These are phyloP conservation scores for Hymenoscyphus infarciens DNA, from an alignment of 2,329 filamentous ascomycete genomes.

Conservation along the genomic window DNA sequence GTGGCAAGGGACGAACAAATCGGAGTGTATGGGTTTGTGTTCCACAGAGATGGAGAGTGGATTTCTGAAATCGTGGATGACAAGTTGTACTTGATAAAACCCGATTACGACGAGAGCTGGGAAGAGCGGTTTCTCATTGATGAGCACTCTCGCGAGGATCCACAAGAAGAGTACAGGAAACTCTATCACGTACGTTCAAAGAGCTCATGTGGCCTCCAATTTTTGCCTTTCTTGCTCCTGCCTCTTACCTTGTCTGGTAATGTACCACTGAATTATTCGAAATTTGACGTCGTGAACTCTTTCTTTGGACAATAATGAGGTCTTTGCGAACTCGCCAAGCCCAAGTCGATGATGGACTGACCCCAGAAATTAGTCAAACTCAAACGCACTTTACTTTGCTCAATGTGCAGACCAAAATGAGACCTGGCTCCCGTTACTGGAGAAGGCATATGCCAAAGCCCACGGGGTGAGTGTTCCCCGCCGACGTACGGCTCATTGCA, in stretches of 20 bases:
- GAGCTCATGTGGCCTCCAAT: neutral
- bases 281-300: too few species aligned
- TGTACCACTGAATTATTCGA: too few species aligned
- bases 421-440: constrained; percentile 76
- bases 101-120: constrained; percentile 67
- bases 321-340: too few species aligned
- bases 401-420: constrained; percentile 73
- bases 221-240: too few species aligned
- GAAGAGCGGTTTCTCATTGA: constrained; percentile 71
- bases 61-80: constrained; percentile 83
- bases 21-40: constrained; percentile 86
- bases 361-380: constrained; percentile 46
- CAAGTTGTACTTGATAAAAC: constrained; percentile 78
- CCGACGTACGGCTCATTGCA: neutral
- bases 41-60: constrained; percentile 84
- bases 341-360: neutral
- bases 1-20: constrained; percentile 47
- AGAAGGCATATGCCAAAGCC: constrained; percentile 82
- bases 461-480: constrained; percentile 50
- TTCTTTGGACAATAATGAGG: too few species aligned
- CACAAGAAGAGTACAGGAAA: constrained; percentile 52
- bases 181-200: constrained; percentile 28
- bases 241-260: too few species aligned
- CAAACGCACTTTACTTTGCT: constrained; percentile 73
- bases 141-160: constrained; percentile 59